phyloP scores from a whole-genome alignment of 176 grass and related monocot genomes.

The Typha latifolia region DNA sequence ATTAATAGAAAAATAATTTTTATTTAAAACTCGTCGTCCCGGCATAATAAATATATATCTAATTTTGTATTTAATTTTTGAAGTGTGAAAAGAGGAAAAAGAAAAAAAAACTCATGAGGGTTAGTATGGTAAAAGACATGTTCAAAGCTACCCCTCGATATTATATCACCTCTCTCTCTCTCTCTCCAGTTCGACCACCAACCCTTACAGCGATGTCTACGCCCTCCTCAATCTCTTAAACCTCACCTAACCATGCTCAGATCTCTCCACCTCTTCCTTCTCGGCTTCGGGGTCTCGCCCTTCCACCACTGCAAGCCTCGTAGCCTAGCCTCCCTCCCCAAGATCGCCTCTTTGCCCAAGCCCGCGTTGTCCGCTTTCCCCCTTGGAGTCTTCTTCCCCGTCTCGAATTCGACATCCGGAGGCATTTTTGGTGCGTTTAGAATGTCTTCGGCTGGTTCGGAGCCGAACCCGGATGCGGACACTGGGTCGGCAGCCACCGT shows the following conservation, averaged over 20 bases:
- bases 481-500: slow-evolving; percentile 11
- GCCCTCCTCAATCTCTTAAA: not conserved
- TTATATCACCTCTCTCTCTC: not conserved
- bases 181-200: not conserved
- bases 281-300: slow-evolving; percentile 13
- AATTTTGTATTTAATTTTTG: too few relatives aligned
- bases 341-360: slow-evolving; percentile 9
- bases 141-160: not conserved
- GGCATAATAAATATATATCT: too few relatives aligned
- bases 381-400: slow-evolving; percentile 1
- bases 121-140: too few relatives aligned
- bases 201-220: not conserved
- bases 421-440: slow-evolving; percentile 14
- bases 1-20: too few relatives aligned
- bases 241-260: slow-evolving; percentile 49
- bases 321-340: slow-evolving; percentile 32
- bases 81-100: too few relatives aligned
- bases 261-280: slow-evolving; percentile 52
- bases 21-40: too few relatives aligned
- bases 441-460: slow-evolving; percentile 34
- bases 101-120: too few relatives aligned
- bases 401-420: slow-evolving; percentile 7
- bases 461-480: slow-evolving; percentile 13
- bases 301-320: slow-evolving; percentile 33
- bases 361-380: slow-evolving; percentile 19